A percentile compares a stretch with the other conserved stretches of the same genome.
Evolutionary conservation across 257 asterid genomes (phyloP).

Genomic region (Fraxinus pennsylvanica): DNA sequence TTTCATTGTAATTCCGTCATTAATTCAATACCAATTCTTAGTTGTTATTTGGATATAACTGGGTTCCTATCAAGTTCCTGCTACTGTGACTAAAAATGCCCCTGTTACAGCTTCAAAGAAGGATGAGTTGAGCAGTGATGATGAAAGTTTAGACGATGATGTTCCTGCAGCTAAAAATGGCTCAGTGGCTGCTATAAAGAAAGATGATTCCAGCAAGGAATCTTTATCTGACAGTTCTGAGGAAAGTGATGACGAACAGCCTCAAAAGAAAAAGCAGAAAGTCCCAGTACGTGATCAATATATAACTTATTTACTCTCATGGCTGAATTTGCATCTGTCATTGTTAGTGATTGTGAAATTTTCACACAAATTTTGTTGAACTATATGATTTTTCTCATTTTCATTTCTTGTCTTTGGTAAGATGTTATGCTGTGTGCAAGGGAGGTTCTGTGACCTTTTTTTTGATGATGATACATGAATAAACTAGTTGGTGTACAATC

Average conservation of each 20-base stretch:
- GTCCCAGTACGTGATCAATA: slow-evolving; percentile 29
- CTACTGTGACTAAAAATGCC: slow-evolving; percentile 26
- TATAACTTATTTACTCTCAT: neutral
- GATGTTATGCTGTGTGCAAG: neutral
- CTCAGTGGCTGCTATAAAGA: slow-evolving; percentile 18
- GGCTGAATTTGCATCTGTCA: neutral
- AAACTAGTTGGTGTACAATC: neutral
- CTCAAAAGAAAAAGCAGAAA: slow-evolving; percentile 52
- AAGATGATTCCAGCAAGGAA: slow-evolving; percentile 33
- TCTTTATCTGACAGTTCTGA: slow-evolving; percentile 53
- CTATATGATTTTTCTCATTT: neutral
- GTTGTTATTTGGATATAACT: too few species aligned
- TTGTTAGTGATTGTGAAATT: neutral
- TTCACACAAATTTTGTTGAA: neutral
- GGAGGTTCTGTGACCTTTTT: neutral
- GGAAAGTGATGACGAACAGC: slow-evolving; percentile 52
- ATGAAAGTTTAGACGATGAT: slow-evolving; percentile 38
- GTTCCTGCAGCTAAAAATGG: slow-evolving; percentile 14
- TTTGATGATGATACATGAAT: neutral
- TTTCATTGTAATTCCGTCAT: too few species aligned
- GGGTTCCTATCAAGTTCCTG: too few species aligned
- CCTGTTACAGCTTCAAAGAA: slow-evolving; percentile 30
- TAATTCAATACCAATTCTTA: too few species aligned
- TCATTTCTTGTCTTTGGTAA: neutral
- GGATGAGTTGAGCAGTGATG: slow-evolving; percentile 20